Evolutionary conservation across 2,329 filamentous ascomycete species (phyloP), one percentile per base, ranked within the genome.

Genomic region (Ophiostoma sp.): DNA sequence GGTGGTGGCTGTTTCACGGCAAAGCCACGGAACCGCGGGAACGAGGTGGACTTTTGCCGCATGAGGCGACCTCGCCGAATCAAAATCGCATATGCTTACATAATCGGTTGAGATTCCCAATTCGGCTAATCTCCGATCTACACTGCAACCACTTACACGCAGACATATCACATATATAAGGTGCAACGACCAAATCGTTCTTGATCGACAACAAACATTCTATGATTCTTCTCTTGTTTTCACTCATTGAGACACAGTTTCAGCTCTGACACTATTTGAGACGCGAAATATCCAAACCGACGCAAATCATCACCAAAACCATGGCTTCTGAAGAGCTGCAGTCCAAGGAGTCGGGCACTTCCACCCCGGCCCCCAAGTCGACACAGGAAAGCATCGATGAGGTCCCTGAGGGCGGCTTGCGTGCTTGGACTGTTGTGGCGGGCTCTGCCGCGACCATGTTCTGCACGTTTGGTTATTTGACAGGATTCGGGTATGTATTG

Each of bases 371-470:
- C n/a, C 62, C 62, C 33, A 57, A 57, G 23, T 17, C 57, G 6
- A 11, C 57, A 13, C 57, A 62, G 23, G 33, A 65, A 11, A 39
- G 33, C 62, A 15, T 65, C 62, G 35, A 39, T 36, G 62, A 65
- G 20, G 33, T 23, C 31, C 62, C 62, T 33, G 62, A 65, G 35
- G 62, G 62, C 33, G 62, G 62, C 35, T 11, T 65, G 17, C 62
- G 62, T 17, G 76, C 76, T 8, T 77, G 76, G 76, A 71, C 73
- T 17, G 73, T 73, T 20, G 73, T 77, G n/a, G 68, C 75, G 3
- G 76, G 76, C 20, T 72, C 72, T 0, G 75, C 73, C 72, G 74
- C 74, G 67, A 71, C 68, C 31, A 72, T 72, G 23, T 74, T 75
- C 69, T 71, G 68, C 68, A 74, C 71, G 39, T 73, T 73, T 44